Base-by-base conservation (phyloP, 305 asterid genomes). In the Solanum chacoense region DNA sequence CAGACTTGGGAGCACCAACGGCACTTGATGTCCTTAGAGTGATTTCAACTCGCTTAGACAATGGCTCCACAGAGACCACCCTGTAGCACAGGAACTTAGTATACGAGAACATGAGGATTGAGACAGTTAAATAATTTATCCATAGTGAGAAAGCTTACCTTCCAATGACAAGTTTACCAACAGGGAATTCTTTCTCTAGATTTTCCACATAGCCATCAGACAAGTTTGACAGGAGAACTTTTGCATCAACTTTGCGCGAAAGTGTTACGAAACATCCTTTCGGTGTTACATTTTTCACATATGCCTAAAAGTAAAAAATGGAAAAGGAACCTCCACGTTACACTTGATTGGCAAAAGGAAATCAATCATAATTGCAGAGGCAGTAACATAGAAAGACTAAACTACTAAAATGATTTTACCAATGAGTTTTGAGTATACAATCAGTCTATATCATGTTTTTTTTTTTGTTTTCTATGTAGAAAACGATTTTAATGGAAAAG, bases 261-360 rank as follows among this genome's bases (percentile, higher is more conserved):
- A 97, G 96, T 95, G 91, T 94, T 89, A 97, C 90, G 88, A 95
- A 97, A 79, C 99, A 97, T 88, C 99, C 99, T 92, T 93, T 96
- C 11, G 95, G 50, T 28, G 98, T 92, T 29, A 94, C 89, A 75
- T 92, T 94, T 92, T 97, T 97, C 73, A 96, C 97, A 91, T 97
- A 97, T 55, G 99, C 99, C 99, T 97, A 90, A 31, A 81, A 83
- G 73, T 83, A 83, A 50, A 29, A 45, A 11, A 83, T 31, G 73
- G 73, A 55, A 83, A 81, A 45, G 28, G 40, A 83, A 29, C 73
- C 40, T 50, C 31, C 31, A 31, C 42, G 55, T 31, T 83, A 83
- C 37, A 83, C 37, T 83, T 38, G 22, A 83, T 28, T 31, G 37
- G 73, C 87, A 50, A 29, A 50, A 83, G 29, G 87, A 83, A 50